Percentiles rank a stretch among this genome's conserved stretches.
phyloP scores from a whole-genome alignment of 2,329 filamentous ascomycete species.

The Neonectria neomacrospora region DNA sequence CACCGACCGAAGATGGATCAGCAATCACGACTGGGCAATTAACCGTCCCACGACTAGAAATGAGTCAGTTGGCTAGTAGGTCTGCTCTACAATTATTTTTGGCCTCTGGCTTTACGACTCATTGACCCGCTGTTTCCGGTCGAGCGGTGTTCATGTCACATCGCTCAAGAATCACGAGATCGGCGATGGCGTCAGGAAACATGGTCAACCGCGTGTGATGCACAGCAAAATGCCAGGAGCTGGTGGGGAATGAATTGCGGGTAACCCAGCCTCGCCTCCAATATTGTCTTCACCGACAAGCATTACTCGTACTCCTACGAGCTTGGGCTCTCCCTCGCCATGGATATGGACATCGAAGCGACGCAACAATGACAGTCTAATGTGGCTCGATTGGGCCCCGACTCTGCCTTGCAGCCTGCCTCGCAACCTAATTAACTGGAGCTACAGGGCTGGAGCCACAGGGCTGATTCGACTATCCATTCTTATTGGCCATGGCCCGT shows the following conservation, averaged over 20 bases:
- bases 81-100: not conserved
- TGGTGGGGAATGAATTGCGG: not conserved
- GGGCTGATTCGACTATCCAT: not conserved
- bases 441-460: too few relatives aligned
- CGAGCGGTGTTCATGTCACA: not conserved
- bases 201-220: too few relatives aligned
- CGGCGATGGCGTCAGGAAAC: not conserved
- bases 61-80: too few relatives aligned
- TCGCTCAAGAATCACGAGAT: not conserved
- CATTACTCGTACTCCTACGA: not conserved
- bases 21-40: too few relatives aligned
- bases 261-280: not conserved
- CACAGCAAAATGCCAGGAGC: too few relatives aligned
- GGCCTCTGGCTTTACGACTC: not conserved
- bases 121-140: not conserved
- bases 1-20: too few relatives aligned
- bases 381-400: not conserved
- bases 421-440: not conserved
- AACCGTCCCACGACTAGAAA: too few relatives aligned
- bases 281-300: not conserved
- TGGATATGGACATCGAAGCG: not conserved
- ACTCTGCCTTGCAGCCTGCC: not conserved
- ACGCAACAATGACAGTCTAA: too few relatives aligned
- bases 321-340: not conserved
- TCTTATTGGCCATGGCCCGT: not conserved